phyloP scores from a whole-genome alignment of 208 protist genomes.

The Herpetomonas samuelpessoai region DNA sequence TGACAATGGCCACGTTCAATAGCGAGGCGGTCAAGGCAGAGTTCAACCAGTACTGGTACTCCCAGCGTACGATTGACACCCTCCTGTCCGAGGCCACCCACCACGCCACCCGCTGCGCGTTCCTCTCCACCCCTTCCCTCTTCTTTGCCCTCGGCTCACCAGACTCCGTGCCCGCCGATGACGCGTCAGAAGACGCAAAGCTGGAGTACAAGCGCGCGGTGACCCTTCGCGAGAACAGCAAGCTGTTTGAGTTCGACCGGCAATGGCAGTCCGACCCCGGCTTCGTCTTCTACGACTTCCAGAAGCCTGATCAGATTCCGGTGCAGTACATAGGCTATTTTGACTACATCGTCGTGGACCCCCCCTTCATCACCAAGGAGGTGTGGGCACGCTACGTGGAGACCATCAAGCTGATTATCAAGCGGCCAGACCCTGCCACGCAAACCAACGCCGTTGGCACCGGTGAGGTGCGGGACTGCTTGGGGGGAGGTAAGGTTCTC shows the following conservation, averaged over 20 bases:
- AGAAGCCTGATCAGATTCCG: conserved; percentile 68
- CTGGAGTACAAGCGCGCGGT: conserved; percentile 9
- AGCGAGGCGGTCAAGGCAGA: conserved; percentile 50
- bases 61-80: conserved; percentile 60
- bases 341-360: conserved; percentile 93
- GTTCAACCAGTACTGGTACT: conserved; percentile 96
- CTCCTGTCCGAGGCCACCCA: conserved; percentile 69
- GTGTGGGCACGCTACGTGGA: conserved; percentile 83
- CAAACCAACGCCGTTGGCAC: neutral
- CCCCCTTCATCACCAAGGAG: conserved; percentile 92
- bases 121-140: conserved; percentile 89
- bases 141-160: conserved; percentile 82
- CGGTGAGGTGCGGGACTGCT: too few species aligned
- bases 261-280: conserved; percentile 69
- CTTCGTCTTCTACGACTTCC: conserved; percentile 91
- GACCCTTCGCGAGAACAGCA: conserved; percentile 37
- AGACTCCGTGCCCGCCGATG: conserved; percentile 15
- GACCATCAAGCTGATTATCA: conserved; percentile 48
- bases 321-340: conserved; percentile 72
- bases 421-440: neutral
- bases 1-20: conserved; percentile 14
- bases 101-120: conserved; percentile 72
- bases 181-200: neutral
- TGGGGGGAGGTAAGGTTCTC: conserved; percentile 70
- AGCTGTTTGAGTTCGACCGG: conserved; percentile 86